phyloP scores from a whole-genome alignment of 2,329 filamentous ascomycete genomes.

The Ascocoryne sarcoides region DNA sequence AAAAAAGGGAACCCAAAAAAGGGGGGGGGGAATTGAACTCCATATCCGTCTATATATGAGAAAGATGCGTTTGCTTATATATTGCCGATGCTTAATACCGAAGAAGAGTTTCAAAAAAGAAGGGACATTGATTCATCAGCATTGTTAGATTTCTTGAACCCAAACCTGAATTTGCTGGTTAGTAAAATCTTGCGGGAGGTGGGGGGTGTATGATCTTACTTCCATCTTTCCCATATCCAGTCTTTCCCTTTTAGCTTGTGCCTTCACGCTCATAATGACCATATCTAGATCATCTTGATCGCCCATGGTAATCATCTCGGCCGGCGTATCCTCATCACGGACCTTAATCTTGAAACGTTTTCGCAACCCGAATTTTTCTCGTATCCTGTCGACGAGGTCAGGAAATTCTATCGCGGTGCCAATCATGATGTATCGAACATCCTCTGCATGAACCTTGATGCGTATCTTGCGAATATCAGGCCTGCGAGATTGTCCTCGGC shows the following conservation, averaged over 20 bases:
- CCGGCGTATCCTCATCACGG: conserved; percentile 65
- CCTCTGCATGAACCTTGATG: conserved; percentile 84
- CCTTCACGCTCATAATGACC: conserved; percentile 63
- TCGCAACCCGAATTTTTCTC: conserved; percentile 75
- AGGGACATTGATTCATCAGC: no score
- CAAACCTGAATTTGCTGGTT: conserved; percentile 22
- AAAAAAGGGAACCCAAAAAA: no score
- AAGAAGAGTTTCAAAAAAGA: no score
- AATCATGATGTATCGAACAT: conserved; percentile 90
- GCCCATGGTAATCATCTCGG: conserved; percentile 93
- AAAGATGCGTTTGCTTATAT: no score
- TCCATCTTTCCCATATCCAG: conserved; percentile 89
- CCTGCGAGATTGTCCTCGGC: conserved; percentile 47
- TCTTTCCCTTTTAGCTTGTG: conserved; percentile 61
- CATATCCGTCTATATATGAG: no score
- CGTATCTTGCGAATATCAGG: conserved; percentile 70
- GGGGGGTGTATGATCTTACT: conserved; percentile 47
- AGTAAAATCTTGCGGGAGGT: not conserved
- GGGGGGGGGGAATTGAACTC: no score
- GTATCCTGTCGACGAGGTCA: conserved; percentile 70
- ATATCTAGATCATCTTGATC: conserved; percentile 95
- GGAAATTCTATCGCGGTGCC: conserved; percentile 61
- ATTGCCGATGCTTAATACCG: no score
- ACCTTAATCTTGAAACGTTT: conserved; percentile 83
- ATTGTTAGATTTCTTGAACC: conserved; percentile 25